Conservation (phyloP, 495 filamentous ascomycete genomes). For the Aspergillus homomorphus region DNA sequence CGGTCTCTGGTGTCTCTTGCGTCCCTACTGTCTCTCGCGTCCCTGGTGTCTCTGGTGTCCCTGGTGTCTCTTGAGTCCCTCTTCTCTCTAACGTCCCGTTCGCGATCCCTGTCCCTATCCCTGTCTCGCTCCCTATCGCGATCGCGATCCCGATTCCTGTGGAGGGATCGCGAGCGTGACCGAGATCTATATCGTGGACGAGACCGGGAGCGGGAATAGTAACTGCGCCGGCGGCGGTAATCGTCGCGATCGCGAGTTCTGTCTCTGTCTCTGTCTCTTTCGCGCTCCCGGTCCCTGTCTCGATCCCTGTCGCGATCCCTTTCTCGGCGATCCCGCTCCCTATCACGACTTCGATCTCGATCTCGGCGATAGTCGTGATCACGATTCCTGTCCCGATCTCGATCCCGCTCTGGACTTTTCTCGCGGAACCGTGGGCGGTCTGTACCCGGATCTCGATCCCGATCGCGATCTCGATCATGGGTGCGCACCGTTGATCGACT, state of each 20-base stretch:
- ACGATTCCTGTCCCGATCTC: conserved; percentile 35
- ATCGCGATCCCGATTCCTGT: background rate
- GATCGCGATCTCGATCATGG: conserved; percentile 28
- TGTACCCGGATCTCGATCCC: conserved; percentile 31
- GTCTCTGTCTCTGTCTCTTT: conserved; percentile 4
- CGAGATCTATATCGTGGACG: background rate
- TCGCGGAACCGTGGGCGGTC: conserved; percentile 29
- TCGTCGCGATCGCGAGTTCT: conserved; percentile 16
- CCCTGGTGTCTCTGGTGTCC: background rate
- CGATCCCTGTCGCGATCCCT: conserved; percentile 16
- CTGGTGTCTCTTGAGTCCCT: background rate
- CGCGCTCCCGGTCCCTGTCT: conserved; percentile 1
- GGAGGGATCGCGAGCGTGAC: background rate
- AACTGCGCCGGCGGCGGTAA: conserved; percentile 1
- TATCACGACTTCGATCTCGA: conserved; percentile 25
- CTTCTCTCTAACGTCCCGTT: background rate
- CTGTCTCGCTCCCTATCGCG: background rate
- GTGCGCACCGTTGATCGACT: conserved; percentile 32
- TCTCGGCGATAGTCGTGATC: conserved; percentile 26
- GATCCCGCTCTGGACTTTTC: conserved; percentile 35
- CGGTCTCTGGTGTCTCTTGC: background rate
- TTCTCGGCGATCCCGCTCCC: conserved; percentile 26
- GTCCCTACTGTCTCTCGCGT: background rate
- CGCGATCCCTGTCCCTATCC: background rate
- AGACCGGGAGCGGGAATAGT: background rate